phyloP scores from a whole-genome alignment of 495 filamentous ascomycete species.

The Aspergillus carlsbadensis region DNA sequence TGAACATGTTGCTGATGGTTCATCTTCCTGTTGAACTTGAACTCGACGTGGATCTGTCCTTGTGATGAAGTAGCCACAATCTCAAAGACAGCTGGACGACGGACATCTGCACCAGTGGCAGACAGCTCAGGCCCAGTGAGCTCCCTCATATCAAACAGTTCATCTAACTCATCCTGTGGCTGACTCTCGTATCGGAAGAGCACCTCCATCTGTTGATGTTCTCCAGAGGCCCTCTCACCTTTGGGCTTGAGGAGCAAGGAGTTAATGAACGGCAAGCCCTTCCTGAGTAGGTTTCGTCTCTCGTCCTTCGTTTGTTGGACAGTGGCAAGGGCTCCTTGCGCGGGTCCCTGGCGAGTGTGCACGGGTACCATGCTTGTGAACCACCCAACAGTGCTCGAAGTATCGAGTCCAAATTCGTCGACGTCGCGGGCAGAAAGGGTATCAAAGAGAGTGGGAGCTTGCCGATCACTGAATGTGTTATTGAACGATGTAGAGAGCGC shows the following conservation, averaged over 20 bases:
- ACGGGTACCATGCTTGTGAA: conserved; percentile 43
- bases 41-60: neutral
- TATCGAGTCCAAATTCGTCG: conserved; percentile 35
- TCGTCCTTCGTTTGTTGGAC: conserved; percentile 13
- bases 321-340: conserved; percentile 2
- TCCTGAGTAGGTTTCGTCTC: conserved; percentile 15
- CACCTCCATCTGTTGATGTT: conserved; percentile 7
- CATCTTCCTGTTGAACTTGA: conserved; percentile 8
- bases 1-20: neutral
- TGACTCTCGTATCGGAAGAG: conserved; percentile 7
- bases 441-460: conserved; percentile 44
- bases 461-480: conserved; percentile 39
- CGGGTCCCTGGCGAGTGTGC: neutral
- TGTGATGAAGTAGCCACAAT: neutral
- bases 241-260: conserved; percentile 1
- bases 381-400: conserved; percentile 50
- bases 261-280: conserved; percentile 27
- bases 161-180: neutral
- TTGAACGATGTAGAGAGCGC: conserved; percentile 40
- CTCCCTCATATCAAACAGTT: neutral
- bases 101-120: neutral
- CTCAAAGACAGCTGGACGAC: neutral
- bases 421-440: conserved; percentile 46
- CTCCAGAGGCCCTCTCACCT: neutral
- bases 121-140: neutral